Evolutionary conservation across 2,329 filamentous ascomycete species (phyloP), one percentile per base, ranked within the genome.

Genomic region (Trichoderma gracile): DNA sequence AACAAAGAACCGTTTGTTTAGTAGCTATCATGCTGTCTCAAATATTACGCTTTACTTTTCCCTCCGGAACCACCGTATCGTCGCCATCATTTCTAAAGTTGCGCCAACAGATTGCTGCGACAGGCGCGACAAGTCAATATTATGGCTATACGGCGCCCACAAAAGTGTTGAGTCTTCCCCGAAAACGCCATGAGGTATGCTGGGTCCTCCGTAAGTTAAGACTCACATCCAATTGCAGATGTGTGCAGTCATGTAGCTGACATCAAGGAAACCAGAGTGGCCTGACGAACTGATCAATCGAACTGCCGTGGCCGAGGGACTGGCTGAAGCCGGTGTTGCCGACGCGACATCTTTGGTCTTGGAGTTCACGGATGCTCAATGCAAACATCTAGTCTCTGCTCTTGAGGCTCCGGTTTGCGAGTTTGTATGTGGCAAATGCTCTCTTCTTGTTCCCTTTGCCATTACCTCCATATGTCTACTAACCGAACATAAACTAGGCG

Each of bases 361-460:
- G 42, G 45, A 65, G 8, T 60, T 65, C 10, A 40, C 49, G 3
- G 62, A 64, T 4, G 40, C 27, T 3, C 62, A 67, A 17, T 33
- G 56, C 0, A 5, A 27, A 1, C 27, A 69, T 21, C 15, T 69
- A 12, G 14, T 45, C 8, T 67, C 46, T 15, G 67, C 66, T 3
- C 50, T 70, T 19, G 55, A 65, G 14, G 67, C 68, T 7, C 67
- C 68, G 3, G 42, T 70, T 9, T 68, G 67, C n/a, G 69, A 70
- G 43, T 68, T 69, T 59, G 68, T 70, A 66, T 2, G 64, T 54
- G 12, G 3, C 21, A 15, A n/a, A 38, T 43, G 7, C 2, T 15
- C 5, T 40, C 23, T 46, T 25, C 10, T 19, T 17, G 25, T 3
- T 25, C 10, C 19, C 23, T 5, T 33, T 1, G 19, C 19, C 21